A percentile compares a stretch with the other conserved stretches of the same genome.
phyloP scores from a whole-genome alignment of 2,329 filamentous ascomycete genomes.

The Colletotrichum falcatum region DNA sequence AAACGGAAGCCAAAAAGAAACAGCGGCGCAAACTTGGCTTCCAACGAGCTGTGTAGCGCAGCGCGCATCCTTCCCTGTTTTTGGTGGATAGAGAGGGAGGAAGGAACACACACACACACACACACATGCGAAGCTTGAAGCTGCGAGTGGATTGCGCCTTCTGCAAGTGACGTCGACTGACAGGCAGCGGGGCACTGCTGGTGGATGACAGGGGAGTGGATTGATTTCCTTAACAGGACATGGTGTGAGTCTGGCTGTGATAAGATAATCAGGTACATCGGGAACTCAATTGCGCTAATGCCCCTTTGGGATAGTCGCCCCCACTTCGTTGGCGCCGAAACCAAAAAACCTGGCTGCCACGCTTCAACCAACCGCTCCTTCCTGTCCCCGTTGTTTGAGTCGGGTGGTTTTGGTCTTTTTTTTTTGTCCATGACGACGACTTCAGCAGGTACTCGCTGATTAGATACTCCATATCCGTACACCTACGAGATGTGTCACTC shows the following conservation, averaged over 20 bases:
- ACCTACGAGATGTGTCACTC: too few relatives aligned
- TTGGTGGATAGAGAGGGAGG: background rate
- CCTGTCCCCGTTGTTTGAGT: background rate
- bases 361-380: conserved; percentile 6
- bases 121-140: conserved; percentile 2
- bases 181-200: conserved; percentile 19
- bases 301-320: background rate
- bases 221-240: background rate
- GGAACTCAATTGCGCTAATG: background rate
- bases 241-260: accelerated
- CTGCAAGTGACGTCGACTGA: conserved; percentile 33
- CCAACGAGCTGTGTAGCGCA: background rate
- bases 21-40: background rate
- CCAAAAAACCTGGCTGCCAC: conserved; percentile 33
- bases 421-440: background rate
- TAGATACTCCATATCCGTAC: too few relatives aligned
- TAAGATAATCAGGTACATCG: conserved; percentile 11
- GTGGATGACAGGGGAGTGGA: background rate
- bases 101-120: too few relatives aligned
- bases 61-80: conserved; percentile 32
- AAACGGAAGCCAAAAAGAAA: background rate
- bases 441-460: too few relatives aligned
- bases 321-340: conserved; percentile 21
- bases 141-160: conserved; percentile 11
- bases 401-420: background rate